These are phyloP conservation scores for Starmerella geochares DNA, from an alignment of 805 yeast species.

Conservation along the genomic window DNA sequence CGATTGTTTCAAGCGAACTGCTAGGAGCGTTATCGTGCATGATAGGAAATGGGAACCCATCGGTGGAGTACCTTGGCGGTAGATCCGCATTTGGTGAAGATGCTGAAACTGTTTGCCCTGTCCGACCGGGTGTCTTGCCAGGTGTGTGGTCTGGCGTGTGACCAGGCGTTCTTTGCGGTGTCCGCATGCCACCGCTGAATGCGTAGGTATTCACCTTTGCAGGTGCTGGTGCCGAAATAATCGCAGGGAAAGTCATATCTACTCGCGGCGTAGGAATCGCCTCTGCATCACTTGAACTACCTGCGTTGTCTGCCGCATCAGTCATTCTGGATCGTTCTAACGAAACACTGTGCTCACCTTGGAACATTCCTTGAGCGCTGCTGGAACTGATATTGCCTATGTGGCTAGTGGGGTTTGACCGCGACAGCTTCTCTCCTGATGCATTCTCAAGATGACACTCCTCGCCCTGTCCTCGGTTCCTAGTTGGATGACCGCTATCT, in stretches of 20 bases:
- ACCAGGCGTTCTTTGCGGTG: not conserved
- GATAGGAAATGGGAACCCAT: conserved; percentile 2
- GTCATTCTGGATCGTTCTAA: not conserved
- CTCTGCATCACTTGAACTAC: too few species aligned
- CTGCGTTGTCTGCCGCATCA: too few species aligned
- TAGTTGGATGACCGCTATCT: not conserved
- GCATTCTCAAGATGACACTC: not conserved
- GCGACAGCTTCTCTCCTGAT: too few species aligned
- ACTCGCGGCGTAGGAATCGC: too few species aligned
- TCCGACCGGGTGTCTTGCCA: not conserved
- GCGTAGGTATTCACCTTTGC: conserved; percentile 1
- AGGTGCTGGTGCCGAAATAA: conserved; percentile 1
- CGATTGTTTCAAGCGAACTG: conserved; percentile 4
- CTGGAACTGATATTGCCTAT: not conserved
- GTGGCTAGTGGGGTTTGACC: too few species aligned
- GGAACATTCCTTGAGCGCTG: not conserved
- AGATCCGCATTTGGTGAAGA: not conserved
- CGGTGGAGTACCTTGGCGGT: not conserved
- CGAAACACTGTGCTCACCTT: not conserved
- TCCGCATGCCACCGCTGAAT: not conserved
- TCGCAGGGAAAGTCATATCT: not conserved
- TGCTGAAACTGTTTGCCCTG: not conserved
- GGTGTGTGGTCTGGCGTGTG: not conserved
- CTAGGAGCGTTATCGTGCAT: not conserved
- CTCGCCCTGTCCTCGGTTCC: not conserved